Evolutionary conservation across 768 basidiomycete genomes (phyloP), one percentile per base, ranked within the genome.

Genomic region (Termitomyces sp.): DNA sequence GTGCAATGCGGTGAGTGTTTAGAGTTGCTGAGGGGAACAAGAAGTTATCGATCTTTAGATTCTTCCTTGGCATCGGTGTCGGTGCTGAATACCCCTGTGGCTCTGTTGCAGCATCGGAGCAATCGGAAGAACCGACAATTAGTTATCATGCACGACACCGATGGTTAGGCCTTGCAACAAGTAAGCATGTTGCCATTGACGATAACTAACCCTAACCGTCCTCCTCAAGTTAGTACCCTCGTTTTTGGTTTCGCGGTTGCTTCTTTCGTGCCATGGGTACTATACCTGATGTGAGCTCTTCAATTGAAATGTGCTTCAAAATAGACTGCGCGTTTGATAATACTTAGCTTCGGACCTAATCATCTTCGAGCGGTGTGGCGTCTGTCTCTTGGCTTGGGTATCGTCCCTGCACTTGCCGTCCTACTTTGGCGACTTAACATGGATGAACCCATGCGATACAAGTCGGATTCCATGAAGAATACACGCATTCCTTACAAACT

Each of bases 341-440:
- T 64, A 92, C 87, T 59, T 29, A 90, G 87, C 63, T 93, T 88
- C 58, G 89, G 91, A 16, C 64, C 79, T 41, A 71, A 90, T 59
- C 92, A 94, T 67, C 83, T 95, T 43, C 81, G 87, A 25, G 89
- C 87, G 3, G 88, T 92, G 4, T 95, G 92, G 92, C 85, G 93
- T 47, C 62, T 90, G 34, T 90, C 92, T 25, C 81, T 95, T 14
- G 93, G 90, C 27, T 79, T 95, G 16, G 93, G 93, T 34, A 72
- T 86, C 37, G 66, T 95, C 49, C 93, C 93, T 35, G 92, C 93
- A 10, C 59, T 82, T 12, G 81, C 82, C 9, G 86, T 95, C 16
- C 83, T 95, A 65, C 66, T 91, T 51, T 95, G 94, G 92, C 90
- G 93, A 61, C 65, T 91, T 52, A 81, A 77, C 56, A 92, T 95